Evolutionary conservation across 139 green algal species (phyloP).

Genomic region (Auxenochlorella protothecoides): DNA sequence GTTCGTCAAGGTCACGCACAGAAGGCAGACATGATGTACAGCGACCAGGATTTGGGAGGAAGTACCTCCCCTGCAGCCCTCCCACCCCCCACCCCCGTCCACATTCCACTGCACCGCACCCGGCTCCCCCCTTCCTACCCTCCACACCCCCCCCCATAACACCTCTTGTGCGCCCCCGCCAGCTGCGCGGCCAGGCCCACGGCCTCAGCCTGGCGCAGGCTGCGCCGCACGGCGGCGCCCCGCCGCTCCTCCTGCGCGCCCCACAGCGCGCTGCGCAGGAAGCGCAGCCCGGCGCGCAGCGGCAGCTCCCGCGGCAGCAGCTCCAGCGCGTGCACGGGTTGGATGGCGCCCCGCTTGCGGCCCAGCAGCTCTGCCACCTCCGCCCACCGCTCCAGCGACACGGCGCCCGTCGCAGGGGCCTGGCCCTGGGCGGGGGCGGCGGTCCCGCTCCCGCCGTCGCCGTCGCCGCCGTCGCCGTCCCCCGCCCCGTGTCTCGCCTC

Average conservation of each 20-base stretch:
- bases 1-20: too few species aligned
- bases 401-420: too few species aligned
- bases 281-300: slow-evolving; percentile 40
- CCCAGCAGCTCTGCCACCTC: slow-evolving; percentile 36
- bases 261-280: slow-evolving; percentile 51
- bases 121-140: background rate
- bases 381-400: slow-evolving; percentile 17
- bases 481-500: too few species aligned
- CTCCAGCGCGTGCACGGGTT: slow-evolving; percentile 38
- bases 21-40: background rate
- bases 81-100: background rate
- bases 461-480: too few species aligned
- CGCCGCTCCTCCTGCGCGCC: slow-evolving; percentile 40
- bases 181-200: slow-evolving; percentile 47
- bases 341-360: slow-evolving; percentile 34
- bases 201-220: slow-evolving; percentile 46
- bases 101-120: background rate
- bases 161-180: slow-evolving; percentile 6
- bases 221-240: slow-evolving; percentile 42
- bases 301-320: slow-evolving; percentile 45
- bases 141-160: too few species aligned
- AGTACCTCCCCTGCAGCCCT: background rate
- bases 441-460: too few species aligned
- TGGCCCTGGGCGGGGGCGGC: too few species aligned
- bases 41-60: background rate